A percentile compares a stretch with the other conserved stretches of the same genome.
phyloP scores from a whole-genome alignment of 148 eudicot species.

The Rheum nobile region DNA sequence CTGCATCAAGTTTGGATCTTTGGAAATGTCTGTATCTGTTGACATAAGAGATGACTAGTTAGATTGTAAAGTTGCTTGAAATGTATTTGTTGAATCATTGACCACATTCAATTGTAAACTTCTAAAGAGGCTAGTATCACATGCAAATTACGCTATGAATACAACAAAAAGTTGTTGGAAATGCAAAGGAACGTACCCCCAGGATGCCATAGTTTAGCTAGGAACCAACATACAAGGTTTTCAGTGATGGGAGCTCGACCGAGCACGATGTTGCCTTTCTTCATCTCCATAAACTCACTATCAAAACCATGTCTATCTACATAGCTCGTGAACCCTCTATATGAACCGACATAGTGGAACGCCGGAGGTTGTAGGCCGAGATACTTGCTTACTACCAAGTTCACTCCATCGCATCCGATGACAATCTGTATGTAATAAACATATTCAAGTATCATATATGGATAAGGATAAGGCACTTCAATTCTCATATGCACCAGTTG shows the following conservation, averaged over 20 bases:
- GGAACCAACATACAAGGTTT: constrained; percentile 3
- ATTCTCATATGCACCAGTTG: too few relatives aligned
- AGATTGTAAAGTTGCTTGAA: too few relatives aligned
- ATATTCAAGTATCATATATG: not conserved
- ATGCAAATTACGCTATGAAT: too few relatives aligned
- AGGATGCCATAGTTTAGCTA: not conserved
- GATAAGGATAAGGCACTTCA: too few relatives aligned
- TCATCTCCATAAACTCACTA: not conserved
- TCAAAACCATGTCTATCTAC: not conserved
- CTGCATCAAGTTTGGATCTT: not conserved
- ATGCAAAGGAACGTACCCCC: not conserved
- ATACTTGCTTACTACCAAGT: constrained; percentile 29
- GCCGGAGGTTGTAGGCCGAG: constrained; percentile 24
- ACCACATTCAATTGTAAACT: not conserved
- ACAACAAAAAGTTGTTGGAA: too few relatives aligned
- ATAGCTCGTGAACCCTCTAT: not conserved
- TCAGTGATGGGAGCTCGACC: not conserved
- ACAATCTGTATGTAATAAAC: constrained; percentile 19
- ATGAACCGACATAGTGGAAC: not conserved
- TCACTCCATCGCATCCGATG: constrained; percentile 51
- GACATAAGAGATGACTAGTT: not conserved
- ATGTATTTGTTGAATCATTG: too few relatives aligned
- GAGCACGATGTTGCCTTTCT: not conserved
- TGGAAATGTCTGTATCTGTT: not conserved
- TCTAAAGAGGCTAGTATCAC: not conserved